A percentile compares a stretch with the other conserved stretches of the same genome.
phyloP scores from a whole-genome alignment of 106 monocot species.

The Agapanthus africanus region DNA sequence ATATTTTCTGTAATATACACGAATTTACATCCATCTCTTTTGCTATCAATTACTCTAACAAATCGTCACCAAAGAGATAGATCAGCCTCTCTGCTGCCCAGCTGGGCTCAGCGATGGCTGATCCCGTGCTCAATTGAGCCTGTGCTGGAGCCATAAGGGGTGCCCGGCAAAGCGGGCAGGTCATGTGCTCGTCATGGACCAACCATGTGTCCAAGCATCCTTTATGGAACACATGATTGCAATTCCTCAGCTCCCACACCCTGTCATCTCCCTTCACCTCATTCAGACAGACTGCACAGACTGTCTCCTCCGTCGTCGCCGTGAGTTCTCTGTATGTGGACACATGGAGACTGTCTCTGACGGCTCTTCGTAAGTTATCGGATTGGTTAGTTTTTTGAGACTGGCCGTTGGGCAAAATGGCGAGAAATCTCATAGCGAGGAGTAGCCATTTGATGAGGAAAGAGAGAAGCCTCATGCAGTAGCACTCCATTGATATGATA shows the following conservation, averaged over 20 bases:
- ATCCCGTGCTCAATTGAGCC: too few species aligned
- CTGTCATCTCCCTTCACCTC: slow-evolving; percentile 23
- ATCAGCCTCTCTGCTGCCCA: slow-evolving; percentile 35
- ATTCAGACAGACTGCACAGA: slow-evolving; percentile 50
- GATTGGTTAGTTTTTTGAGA: not conserved
- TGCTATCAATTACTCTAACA: too few species aligned
- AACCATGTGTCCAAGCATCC: slow-evolving; percentile 51
- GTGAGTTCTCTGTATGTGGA: slow-evolving; percentile 24
- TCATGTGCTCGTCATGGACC: slow-evolving; percentile 41
- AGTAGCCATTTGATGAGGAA: not conserved
- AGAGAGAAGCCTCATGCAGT: not conserved
- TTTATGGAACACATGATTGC: slow-evolving; percentile 45
- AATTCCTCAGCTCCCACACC: slow-evolving; percentile 50
- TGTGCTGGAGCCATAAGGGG: slow-evolving; percentile 15
- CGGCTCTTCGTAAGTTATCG: slow-evolving; percentile 7
- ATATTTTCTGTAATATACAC: too few species aligned
- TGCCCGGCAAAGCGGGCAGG: slow-evolving; percentile 46
- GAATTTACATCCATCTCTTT: too few species aligned
- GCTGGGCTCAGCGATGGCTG: slow-evolving; percentile 12
- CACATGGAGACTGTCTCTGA: slow-evolving; percentile 25
- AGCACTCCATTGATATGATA: slow-evolving; percentile 6
- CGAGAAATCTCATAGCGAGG: too few species aligned
- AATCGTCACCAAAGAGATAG: slow-evolving; percentile 32
- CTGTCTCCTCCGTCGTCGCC: not conserved
- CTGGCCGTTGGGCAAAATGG: not conserved